phyloP scores from a whole-genome alignment of 768 basidiomycete species.

The Tulasnella sp. region DNA sequence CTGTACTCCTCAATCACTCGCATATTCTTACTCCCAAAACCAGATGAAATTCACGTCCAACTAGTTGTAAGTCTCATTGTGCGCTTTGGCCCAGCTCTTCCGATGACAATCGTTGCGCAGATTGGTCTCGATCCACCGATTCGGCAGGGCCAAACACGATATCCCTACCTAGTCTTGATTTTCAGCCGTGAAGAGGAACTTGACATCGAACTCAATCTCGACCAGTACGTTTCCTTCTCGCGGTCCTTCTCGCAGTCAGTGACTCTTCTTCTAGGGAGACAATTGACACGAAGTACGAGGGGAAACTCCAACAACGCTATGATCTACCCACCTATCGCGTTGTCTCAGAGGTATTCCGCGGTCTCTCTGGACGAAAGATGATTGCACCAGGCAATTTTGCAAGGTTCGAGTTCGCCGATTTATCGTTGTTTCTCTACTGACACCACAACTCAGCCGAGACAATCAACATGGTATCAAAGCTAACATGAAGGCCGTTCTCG shows the following conservation, averaged over 20 bases:
- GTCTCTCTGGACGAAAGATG: slow-evolving; percentile 81
- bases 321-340: slow-evolving; percentile 94
- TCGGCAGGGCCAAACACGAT: slow-evolving; percentile 93
- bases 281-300: slow-evolving; percentile 52
- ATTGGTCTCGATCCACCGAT: slow-evolving; percentile 87
- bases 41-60: slow-evolving; percentile 85
- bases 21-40: slow-evolving; percentile 84
- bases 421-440: neutral
- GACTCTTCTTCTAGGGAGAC: slow-evolving; percentile 40
- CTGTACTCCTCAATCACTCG: slow-evolving; percentile 75
- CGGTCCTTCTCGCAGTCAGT: slow-evolving; percentile 2
- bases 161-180: slow-evolving; percentile 97
- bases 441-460: slow-evolving; percentile 46
- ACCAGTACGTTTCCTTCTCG: slow-evolving; percentile 47
- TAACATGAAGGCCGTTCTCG: slow-evolving; percentile 91
- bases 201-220: slow-evolving; percentile 85
- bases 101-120: slow-evolving; percentile 30
- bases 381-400: slow-evolving; percentile 35
- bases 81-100: neutral
- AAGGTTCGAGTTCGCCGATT: neutral
- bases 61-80: slow-evolving; percentile 61
- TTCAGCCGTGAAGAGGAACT: slow-evolving; percentile 96
- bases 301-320: slow-evolving; percentile 82
- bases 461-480: slow-evolving; percentile 95
- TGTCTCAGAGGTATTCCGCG: slow-evolving; percentile 86